Conservation (phyloP, 441 rosid species). For the Syzygium syzygioides region DNA sequence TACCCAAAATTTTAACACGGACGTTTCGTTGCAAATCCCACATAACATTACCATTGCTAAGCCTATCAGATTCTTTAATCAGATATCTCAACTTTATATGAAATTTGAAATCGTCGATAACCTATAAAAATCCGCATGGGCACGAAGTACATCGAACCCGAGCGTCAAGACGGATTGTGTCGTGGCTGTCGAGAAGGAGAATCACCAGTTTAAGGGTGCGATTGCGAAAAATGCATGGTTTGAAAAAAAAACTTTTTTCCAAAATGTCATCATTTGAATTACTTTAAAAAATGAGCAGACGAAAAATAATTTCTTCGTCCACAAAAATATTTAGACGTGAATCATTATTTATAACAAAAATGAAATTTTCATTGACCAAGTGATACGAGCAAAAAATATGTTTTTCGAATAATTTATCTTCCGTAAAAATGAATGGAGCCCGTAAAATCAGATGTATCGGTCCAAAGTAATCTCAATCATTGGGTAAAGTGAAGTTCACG, state of each 20-base stretch:
- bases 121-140: not conserved
- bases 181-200: not conserved
- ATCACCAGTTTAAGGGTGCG: accelerated
- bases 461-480: not conserved
- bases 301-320: accelerated
- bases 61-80: not conserved
- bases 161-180: not conserved
- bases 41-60: not conserved
- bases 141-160: accelerated
- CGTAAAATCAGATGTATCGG: not conserved
- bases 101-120: not conserved
- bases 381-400: not conserved
- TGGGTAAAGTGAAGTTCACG: not conserved
- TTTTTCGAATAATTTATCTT: not conserved
- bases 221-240: no score
- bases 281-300: no score
- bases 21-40: not conserved
- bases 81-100: not conserved
- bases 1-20: not conserved
- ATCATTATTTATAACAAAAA: accelerated
- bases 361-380: not conserved
- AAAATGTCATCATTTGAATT: no score
- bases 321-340: accelerated
- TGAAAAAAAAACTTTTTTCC: no score
- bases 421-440: not conserved